Evolutionary conservation across 768 basidiomycete species (phyloP).

Genomic region (Russula emetica): DNA sequence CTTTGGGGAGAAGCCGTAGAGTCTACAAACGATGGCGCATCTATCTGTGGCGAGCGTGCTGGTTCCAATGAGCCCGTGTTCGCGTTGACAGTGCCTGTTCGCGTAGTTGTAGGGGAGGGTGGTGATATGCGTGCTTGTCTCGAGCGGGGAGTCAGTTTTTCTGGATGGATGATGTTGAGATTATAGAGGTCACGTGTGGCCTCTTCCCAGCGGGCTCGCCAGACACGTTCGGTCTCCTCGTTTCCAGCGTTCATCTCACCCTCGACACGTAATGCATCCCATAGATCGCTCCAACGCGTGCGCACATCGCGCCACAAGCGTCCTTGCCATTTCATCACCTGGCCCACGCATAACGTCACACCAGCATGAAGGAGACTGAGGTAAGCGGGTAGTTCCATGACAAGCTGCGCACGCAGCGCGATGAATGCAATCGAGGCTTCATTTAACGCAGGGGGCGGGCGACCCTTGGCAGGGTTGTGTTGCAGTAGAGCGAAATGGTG

Average conservation of each 20-base stretch:
- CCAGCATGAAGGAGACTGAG: slow-evolving; percentile 57
- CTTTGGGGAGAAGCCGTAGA: slow-evolving; percentile 21
- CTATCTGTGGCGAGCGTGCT: slow-evolving; percentile 14
- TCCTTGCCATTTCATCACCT: slow-evolving; percentile 54
- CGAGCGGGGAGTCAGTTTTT: slow-evolving; percentile 32
- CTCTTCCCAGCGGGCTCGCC: slow-evolving; percentile 64
- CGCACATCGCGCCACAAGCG: slow-evolving; percentile 57
- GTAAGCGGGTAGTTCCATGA: slow-evolving; percentile 64
- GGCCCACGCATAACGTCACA: slow-evolving; percentile 46
- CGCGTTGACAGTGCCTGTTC: slow-evolving; percentile 11
- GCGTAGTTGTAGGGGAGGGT: slow-evolving; percentile 6
- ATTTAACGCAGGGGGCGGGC: slow-evolving; percentile 62
- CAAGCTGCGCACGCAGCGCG: slow-evolving; percentile 68
- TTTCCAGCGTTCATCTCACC: slow-evolving; percentile 51
- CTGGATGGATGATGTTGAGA: slow-evolving; percentile 39
- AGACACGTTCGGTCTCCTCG: slow-evolving; percentile 66
- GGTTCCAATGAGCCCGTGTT: slow-evolving; percentile 29
- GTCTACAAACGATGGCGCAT: background rate
- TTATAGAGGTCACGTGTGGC: slow-evolving; percentile 48
- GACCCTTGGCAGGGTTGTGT: slow-evolving; percentile 57
- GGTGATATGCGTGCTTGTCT: slow-evolving; percentile 9
- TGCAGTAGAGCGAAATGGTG: slow-evolving; percentile 67
- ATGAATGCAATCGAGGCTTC: slow-evolving; percentile 75
- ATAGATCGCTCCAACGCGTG: slow-evolving; percentile 72
- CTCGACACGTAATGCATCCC: slow-evolving; percentile 53